phyloP scores from a whole-genome alignment of 768 basidiomycete genomes.

The Mycena maculata region DNA sequence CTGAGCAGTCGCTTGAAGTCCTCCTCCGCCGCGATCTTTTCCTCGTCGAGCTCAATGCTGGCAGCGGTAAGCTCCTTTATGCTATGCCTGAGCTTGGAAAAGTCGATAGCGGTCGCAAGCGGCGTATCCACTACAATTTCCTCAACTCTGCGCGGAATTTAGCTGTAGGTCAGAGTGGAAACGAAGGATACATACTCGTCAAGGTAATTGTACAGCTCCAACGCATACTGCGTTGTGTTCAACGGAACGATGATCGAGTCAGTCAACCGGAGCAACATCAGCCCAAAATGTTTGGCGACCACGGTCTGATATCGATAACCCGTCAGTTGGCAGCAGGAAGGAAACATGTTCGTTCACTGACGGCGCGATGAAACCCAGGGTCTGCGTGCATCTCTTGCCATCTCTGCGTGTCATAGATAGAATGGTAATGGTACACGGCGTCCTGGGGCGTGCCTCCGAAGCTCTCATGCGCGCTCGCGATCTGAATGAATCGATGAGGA shows the following conservation, averaged over 20 bases:
- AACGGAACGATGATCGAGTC: constrained; percentile 76
- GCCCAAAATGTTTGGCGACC: constrained; percentile 74
- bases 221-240: constrained; percentile 81
- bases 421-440: constrained; percentile 81
- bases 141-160: constrained; percentile 36
- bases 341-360: constrained; percentile 43
- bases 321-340: not conserved
- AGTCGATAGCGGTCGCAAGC: constrained; percentile 43
- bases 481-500: constrained; percentile 38
- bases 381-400: constrained; percentile 85
- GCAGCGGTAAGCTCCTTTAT: constrained; percentile 61
- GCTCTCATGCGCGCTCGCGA: constrained; percentile 58
- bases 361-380: constrained; percentile 79
- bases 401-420: constrained; percentile 75
- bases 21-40: constrained; percentile 67
- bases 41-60: constrained; percentile 67
- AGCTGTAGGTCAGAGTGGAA: not conserved
- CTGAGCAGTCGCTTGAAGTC: constrained; percentile 60
- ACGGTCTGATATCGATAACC: constrained; percentile 58
- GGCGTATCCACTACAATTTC: constrained; percentile 40
- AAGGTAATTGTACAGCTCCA: constrained; percentile 73
- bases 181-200: constrained; percentile 53
- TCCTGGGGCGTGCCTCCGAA: constrained; percentile 58
- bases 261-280: constrained; percentile 69
- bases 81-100: constrained; percentile 58